Percentiles rank a stretch among this genome's conserved stretches.
phyloP scores from a whole-genome alignment of 2,329 filamentous ascomycete species.

The Aspergillus ochraceoroseus region DNA sequence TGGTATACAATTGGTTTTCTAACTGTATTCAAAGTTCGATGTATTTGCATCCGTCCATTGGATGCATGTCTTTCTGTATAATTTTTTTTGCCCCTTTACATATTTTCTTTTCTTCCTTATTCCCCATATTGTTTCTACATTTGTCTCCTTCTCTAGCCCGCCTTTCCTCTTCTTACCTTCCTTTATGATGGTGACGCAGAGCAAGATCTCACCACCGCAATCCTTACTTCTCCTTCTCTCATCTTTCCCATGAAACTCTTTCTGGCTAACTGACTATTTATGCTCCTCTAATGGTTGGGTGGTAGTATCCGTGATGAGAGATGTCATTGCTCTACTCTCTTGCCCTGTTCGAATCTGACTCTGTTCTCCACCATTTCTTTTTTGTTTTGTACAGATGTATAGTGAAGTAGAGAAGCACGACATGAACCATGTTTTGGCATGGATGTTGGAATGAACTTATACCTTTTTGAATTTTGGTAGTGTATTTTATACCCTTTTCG shows the following conservation, averaged over 20 bases:
- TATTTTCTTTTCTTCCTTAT: constrained; percentile 31
- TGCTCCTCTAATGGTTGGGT: constrained; percentile 20
- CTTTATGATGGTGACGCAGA: constrained; percentile 21
- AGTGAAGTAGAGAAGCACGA: constrained; percentile 18
- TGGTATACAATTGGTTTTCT: constrained; percentile 24
- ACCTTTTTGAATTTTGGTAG: background rate
- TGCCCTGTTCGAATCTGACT: constrained; percentile 12
- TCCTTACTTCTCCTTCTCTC: constrained; percentile 20
- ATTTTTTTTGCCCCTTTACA: constrained; percentile 21
- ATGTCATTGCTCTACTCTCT: constrained; percentile 16
- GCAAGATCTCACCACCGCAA: constrained; percentile 14
- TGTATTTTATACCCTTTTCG: constrained; percentile 5
- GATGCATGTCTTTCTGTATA: constrained; percentile 22
- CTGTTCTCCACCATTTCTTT: constrained; percentile 7
- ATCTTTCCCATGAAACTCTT: constrained; percentile 14
- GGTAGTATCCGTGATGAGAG: constrained; percentile 24
- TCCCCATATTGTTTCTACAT: constrained; percentile 33
- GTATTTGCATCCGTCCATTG: constrained; percentile 7
- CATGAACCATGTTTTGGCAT: constrained; percentile 7
- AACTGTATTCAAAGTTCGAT: constrained; percentile 21
- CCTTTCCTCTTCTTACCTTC: constrained; percentile 20
- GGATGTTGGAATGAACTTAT: constrained; percentile 11
- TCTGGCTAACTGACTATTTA: constrained; percentile 15
- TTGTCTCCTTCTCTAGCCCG: too few relatives aligned
- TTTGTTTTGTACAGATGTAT: constrained; percentile 25